Percentiles rank a stretch among this genome's conserved stretches.
These are phyloP conservation scores for Xylaria sp. DNA, from an alignment of 2,329 filamentous ascomycete genomes.

Conservation along the genomic window DNA sequence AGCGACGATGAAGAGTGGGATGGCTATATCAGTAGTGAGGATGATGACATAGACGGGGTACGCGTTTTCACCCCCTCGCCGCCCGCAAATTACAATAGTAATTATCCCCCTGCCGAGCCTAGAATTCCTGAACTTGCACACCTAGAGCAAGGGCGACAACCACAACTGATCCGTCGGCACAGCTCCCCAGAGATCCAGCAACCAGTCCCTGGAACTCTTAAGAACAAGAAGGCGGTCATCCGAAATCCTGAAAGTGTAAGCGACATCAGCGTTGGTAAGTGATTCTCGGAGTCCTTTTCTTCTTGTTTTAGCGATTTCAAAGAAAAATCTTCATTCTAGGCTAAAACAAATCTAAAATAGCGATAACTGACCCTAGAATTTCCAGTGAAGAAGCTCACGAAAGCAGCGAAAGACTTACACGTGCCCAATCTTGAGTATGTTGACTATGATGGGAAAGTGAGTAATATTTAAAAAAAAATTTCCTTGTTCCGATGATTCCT, in stretches of 20 bases:
- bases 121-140: constrained; percentile 26
- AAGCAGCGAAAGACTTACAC: constrained; percentile 23
- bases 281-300: background rate
- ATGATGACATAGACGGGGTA: background rate
- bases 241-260: background rate
- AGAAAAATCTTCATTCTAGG: background rate
- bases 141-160: background rate
- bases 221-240: background rate
- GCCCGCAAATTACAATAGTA: constrained; percentile 9
- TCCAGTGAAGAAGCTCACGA: constrained; percentile 30
- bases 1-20: background rate
- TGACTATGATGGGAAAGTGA: constrained; percentile 24
- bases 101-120: background rate
- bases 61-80: constrained; percentile 4
- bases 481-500: background rate
- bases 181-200: background rate
- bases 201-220: background rate
- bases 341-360: background rate
- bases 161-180: background rate
- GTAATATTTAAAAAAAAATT: background rate
- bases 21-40: background rate
- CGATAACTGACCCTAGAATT: background rate
- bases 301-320: background rate
- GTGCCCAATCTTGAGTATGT: constrained; percentile 25
- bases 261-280: constrained; percentile 19